Percentiles rank a stretch among this genome's conserved stretches.
Evolutionary conservation across 371 early-diverging fungal genomes (phyloP).

Genomic region (Rhizopus arrhizus): DNA sequence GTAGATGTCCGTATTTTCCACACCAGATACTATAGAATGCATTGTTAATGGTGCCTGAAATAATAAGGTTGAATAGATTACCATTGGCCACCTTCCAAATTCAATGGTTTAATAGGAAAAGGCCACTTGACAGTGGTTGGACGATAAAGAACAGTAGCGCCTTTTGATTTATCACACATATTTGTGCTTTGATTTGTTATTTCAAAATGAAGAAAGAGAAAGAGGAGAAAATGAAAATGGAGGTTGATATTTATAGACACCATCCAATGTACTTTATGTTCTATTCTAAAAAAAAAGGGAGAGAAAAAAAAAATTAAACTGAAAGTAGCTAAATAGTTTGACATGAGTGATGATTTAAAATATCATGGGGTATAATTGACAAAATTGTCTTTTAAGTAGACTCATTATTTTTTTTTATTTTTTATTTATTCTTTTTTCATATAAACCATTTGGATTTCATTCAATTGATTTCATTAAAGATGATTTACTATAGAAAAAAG

Average conservation of each 20-base stretch:
- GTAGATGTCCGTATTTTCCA: conserved; percentile 52
- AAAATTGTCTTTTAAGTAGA: no score
- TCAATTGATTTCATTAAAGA: no score
- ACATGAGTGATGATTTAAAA: no score
- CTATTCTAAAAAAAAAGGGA: background rate
- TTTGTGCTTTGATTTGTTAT: background rate
- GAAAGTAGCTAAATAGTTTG: no score
- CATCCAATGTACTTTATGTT: background rate
- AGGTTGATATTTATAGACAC: background rate
- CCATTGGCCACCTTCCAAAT: conserved; percentile 56
- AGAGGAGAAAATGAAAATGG: background rate
- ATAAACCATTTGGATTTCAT: no score
- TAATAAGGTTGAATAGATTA: conserved; percentile 16
- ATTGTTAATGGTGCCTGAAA: no score
- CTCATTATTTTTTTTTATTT: no score
- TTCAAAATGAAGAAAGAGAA: background rate
- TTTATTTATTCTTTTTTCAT: no score
- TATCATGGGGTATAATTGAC: no score
- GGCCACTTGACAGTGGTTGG: background rate
- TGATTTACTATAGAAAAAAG: no score
- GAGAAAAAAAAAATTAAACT: no score
- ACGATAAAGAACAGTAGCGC: background rate
- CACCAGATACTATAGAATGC: conserved; percentile 41
- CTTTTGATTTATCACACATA: background rate
- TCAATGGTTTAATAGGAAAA: conserved; percentile 36